Evolutionary conservation across 495 filamentous ascomycete genomes (phyloP), one percentile per base, ranked within the genome.

Genomic region (Recurvomyces mirabilis): DNA sequence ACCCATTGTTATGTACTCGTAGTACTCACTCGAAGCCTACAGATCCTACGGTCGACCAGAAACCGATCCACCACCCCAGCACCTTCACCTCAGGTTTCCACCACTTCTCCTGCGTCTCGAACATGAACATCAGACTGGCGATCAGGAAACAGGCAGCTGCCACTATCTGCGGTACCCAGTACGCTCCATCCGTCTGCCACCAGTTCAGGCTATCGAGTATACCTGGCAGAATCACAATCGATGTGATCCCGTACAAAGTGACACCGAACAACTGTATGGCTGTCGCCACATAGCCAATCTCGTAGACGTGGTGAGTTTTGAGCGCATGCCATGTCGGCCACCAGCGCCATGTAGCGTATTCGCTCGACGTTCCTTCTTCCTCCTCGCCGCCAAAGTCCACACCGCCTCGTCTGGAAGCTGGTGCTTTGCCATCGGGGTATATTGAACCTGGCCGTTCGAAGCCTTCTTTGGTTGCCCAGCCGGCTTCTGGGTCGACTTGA

Each of bases 1-100:
- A 18, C 25, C 25, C 4, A 21, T 15, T 13, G 29, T 17, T 15
- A 74, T 83, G 50, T 82, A 82, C 0, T 78, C 78, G 46, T 81
- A 59, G 0, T 73, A 15, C 45, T 33, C 34, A 40, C 38, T 43
- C 18, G 29, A 51, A 51, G 26, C 53, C 53, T n/a, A 48, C 44
- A 32, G 41, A 47, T 6, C 53, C 53, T 15, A 45, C 32, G 6
- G 29, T 12, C n/a, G 31, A 35, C 47, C 37, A 55, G 12, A 45
- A 24, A 18, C 47, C 47, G 13, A 55, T 52, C 38, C 38, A 43
- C 53, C 53, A 55, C n/a, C 42, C 48, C 7, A 52, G 20, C 7
- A 29, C 31, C 5, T 35, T 12, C 23, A 35, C 40, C 26, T 33
- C 32, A 15, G 53, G 53, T 15, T 38, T 31, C 36, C 40, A 44